Conservation (phyloP, 2,329 filamentous ascomycete species). For the Sporothrix euskadiensis region DNA sequence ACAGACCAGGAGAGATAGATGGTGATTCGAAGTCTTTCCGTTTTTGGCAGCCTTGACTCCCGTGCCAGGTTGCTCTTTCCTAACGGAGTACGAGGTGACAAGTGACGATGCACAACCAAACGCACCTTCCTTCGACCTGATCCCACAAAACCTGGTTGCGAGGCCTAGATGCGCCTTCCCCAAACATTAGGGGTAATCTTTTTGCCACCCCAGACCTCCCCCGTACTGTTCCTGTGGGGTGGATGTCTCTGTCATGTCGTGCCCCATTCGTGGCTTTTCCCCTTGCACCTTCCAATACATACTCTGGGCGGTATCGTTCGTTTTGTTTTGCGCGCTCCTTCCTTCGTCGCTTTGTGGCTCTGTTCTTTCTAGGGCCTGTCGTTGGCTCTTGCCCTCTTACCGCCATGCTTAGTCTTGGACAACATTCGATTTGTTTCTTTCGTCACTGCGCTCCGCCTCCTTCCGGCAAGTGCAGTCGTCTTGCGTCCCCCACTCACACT, state of each 20-base stretch:
- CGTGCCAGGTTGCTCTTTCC: slow-evolving; percentile 2
- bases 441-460: not conserved
- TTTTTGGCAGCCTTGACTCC: not conserved
- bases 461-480: not conserved
- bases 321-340: slow-evolving; percentile 11
- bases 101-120: slow-evolving; percentile 2
- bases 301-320: slow-evolving; percentile 1
- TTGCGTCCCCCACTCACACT: slow-evolving; percentile 4
- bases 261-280: not conserved
- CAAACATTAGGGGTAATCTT: not conserved
- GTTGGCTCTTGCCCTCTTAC: slow-evolving; percentile 15
- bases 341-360: not conserved
- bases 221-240: not conserved
- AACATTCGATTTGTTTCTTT: slow-evolving; percentile 18
- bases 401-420: not conserved
- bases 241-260: slow-evolving; percentile 3
- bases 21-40: not conserved
- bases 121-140: not conserved
- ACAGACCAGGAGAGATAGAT: not conserved
- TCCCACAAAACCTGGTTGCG: not conserved
- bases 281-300: not conserved
- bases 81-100: not conserved
- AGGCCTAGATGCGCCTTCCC: slow-evolving; percentile 17
- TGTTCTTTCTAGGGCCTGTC: not conserved
- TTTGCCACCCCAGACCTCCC: slow-evolving; percentile 9